Evolutionary conservation across 176 grass and related monocot species (phyloP), one percentile per base, ranked within the genome.

Genomic region (Aegilops speltoides): DNA sequence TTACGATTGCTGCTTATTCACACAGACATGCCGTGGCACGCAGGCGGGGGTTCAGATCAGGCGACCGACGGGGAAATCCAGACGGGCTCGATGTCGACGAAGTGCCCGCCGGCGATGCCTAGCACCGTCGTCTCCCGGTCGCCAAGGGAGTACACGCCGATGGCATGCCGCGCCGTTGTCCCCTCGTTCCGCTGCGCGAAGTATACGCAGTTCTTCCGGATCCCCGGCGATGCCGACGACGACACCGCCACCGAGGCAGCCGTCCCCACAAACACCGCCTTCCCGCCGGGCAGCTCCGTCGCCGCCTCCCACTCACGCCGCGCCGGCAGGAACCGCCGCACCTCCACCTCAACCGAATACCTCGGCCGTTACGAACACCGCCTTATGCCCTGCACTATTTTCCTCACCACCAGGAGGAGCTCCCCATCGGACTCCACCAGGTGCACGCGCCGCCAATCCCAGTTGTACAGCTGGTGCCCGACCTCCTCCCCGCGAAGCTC

Each of bases 191-290:
- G 17, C 32, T 19, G 66, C 32, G 17, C 32, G 1, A 34, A 69
- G 66, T 34, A 36, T 16, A 36, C 17, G 66, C 65, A 69, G 32
- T 69, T 69, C 31, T 20, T 33, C 66, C 66, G 45, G 9, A 79
- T 10, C 23, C 10, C 73, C 0, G 17, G 16, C 15, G 1, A 10
- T 10, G 38, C 83, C 59, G 25, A 22, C 3, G 61, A 14, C 61
- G 14, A 50, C 46, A 77, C 72, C 20, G 16, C 22, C n/a, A 16
- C 31, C 62, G 83, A 85, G 13, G 34, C 62, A 22, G 77, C 63
- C 74, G 63, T 40, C 2, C 84, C 75, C 23, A 79, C 84, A 64
- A 86, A 59, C 32, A 86, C 1, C 31, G 84, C 64, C 62, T 45
- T 64, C 64, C 62, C 62, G 46, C 75, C 64, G 15, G 75, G 64